These are phyloP conservation scores for Incumbomyces lentus DNA, from an alignment of 2,329 filamentous ascomycete genomes.

Conservation along the genomic window DNA sequence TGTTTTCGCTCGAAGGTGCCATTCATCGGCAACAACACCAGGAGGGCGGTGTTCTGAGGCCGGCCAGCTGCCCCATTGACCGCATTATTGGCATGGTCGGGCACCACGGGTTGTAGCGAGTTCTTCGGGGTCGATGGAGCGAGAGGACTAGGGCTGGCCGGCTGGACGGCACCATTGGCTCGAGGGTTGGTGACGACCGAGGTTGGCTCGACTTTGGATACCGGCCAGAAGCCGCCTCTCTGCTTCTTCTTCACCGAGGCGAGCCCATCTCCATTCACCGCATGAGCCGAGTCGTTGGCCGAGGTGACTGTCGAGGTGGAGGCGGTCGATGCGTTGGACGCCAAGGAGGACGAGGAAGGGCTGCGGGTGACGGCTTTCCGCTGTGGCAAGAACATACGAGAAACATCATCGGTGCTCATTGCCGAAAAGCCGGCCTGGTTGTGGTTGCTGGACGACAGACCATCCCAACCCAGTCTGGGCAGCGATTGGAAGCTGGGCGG, in stretches of 20 bases:
- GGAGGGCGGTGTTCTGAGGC: conserved; percentile 43
- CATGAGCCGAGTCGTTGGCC: conserved; percentile 25
- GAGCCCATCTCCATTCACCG: conserved; percentile 29
- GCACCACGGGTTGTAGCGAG: conserved; percentile 39
- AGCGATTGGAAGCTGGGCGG: conserved; percentile 50
- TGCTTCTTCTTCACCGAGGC: conserved; percentile 38
- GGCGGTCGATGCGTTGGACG: conserved; percentile 46
- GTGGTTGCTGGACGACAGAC: conserved; percentile 36
- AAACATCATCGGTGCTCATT: conserved; percentile 74
- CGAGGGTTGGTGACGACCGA: conserved; percentile 52
- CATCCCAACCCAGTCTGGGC: conserved; percentile 52
- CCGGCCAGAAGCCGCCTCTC: conserved; percentile 50
- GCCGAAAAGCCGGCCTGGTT: conserved; percentile 53
- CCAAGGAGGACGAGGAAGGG: conserved; percentile 81
- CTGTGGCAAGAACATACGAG: conserved; percentile 75
- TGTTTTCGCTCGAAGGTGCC: conserved; percentile 96
- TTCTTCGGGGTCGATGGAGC: conserved; percentile 14
- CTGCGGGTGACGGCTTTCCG: conserved; percentile 73
- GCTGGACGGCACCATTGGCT: conserved; percentile 48
- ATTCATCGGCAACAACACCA: conserved; percentile 83
- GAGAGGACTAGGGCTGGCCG: conserved; percentile 13
- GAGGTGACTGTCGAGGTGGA: conserved; percentile 21
- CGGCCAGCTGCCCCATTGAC: conserved; percentile 44
- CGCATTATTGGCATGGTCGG: conserved; percentile 58
- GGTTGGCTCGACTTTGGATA: conserved; percentile 55